These are phyloP conservation scores for Lyophyllum shimeji DNA, from an alignment of 768 basidiomycete species.

Conservation along the genomic window DNA sequence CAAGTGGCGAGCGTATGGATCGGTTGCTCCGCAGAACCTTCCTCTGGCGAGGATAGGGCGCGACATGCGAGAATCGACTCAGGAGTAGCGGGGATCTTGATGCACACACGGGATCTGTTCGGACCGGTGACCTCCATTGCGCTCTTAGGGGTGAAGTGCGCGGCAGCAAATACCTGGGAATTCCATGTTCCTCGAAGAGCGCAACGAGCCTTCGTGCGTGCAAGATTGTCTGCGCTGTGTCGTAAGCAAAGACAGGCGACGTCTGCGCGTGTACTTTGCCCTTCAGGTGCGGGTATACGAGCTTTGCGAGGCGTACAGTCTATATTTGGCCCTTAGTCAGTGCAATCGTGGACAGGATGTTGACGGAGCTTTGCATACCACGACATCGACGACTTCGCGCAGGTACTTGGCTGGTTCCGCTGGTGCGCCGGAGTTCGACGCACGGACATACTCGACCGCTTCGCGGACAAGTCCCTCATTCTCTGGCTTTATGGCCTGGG, in stretches of 20 bases:
- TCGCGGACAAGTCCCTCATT: conserved; percentile 28
- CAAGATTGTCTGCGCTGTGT: conserved; percentile 38
- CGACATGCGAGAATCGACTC: conserved; percentile 51
- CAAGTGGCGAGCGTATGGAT: conserved; percentile 56
- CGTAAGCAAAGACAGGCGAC: conserved; percentile 40
- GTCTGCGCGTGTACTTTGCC: conserved; percentile 47
- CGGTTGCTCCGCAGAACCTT: background rate
- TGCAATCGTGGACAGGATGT: too few relatives aligned
- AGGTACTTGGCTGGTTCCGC: conserved; percentile 22
- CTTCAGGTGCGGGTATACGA: conserved; percentile 38
- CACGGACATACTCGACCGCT: conserved; percentile 30
- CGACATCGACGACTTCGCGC: conserved; percentile 35
- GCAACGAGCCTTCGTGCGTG: conserved; percentile 42
- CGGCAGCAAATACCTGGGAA: conserved; percentile 30
- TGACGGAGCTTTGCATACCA: too few relatives aligned
- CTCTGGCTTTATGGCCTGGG: conserved; percentile 31
- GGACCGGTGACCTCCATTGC: background rate
- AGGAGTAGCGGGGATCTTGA: conserved; percentile 60
- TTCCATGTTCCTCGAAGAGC: conserved; percentile 41
- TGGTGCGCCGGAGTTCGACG: conserved; percentile 5
- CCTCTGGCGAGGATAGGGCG: conserved; percentile 39
- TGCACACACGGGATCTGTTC: conserved; percentile 47
- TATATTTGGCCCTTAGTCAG: conserved; percentile 20
- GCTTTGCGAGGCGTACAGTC: conserved; percentile 45
- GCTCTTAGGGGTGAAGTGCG: background rate